Base-by-base conservation (phyloP, 495 filamentous ascomycete species). In the Apiosordaria backusii region DNA sequence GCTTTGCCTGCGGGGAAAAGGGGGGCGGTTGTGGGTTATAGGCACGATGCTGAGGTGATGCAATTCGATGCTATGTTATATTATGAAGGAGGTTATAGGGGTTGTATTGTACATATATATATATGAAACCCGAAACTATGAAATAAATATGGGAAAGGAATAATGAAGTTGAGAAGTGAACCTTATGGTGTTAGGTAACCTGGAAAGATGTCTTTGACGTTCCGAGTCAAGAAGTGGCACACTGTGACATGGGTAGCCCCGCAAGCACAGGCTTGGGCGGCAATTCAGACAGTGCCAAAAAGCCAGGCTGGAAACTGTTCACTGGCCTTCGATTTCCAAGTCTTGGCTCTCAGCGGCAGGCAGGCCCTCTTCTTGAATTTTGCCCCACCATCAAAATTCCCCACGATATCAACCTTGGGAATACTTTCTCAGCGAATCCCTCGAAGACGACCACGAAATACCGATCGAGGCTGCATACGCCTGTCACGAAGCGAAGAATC, bases 381-480 rank as follows among this genome's bases (percentile, higher is more conserved):
- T 71, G 69, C 75, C 75, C 74, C 75, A 70, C 75, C 68, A 68
- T 71, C 75, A 73, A 76, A 77, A 77, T 76, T 77, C 70, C 35
- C 68, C 50, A 70, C 61, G 52, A 60, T 24, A 59, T 52, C 50
- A 18, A 55, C 52, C 35, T 45, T 45, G 35, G 35, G 35, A 45
- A 45, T 45, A 18, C 35, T 15, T 45, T 45, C 35, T 45, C 9
- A 29, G 27, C 27, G 27, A 29, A 29, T 29, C 27, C 27, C 27
- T 29, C 27, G 35, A 18, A 15, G 16, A 45, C 6, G 9, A 45
- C 35, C 35, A 13, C 35, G 16, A 15, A 45, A 13, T 9, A 45
- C 40, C 57, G 60, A 66, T 29, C 13, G 1, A 45, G 35, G 35
- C 35, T 45, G 16, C 35, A 45, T 2, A 45, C 35, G 35, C 35